phyloP scores from a whole-genome alignment of 495 filamentous ascomycete genomes.

The Xylona heveae region DNA sequence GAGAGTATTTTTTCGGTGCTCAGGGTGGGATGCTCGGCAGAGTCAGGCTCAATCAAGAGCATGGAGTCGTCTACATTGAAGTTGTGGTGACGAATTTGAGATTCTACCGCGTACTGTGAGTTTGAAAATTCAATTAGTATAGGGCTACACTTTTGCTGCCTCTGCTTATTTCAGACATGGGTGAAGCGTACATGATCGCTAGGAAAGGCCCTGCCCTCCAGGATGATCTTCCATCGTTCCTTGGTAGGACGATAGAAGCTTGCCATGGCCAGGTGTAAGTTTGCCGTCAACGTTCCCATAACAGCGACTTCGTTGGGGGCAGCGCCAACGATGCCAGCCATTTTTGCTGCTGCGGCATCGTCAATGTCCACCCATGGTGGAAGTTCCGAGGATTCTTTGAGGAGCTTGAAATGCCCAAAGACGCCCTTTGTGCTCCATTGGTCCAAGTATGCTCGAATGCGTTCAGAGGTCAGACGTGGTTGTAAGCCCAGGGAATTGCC shows the following conservation, averaged over 20 bases:
- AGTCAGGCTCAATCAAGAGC: conserved; percentile 48
- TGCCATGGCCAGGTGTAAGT: conserved; percentile 77
- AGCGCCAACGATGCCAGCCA: conserved; percentile 77
- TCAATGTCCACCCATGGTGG: conserved; percentile 70
- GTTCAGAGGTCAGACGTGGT: conserved; percentile 44
- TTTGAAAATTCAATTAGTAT: too few species aligned
- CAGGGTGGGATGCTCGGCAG: conserved; percentile 27
- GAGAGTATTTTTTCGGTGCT: conserved; percentile 53
- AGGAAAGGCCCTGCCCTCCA: conserved; percentile 88
- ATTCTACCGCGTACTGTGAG: conserved; percentile 63
- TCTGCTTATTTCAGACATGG: too few species aligned
- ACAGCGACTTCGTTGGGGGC: conserved; percentile 59
- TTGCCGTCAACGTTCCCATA: conserved; percentile 85
- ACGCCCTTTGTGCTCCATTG: conserved; percentile 92
- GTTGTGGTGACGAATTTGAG: conserved; percentile 63
- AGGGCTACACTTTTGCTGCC: too few species aligned
- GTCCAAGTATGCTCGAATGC: conserved; percentile 55
- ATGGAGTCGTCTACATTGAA: conserved; percentile 47
- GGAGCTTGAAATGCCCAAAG: conserved; percentile 73
- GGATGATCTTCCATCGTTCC: conserved; percentile 67
- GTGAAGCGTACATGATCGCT: conserved; percentile 78
- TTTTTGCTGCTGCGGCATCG: conserved; percentile 42
- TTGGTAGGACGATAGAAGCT: conserved; percentile 71
- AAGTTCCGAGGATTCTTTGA: conserved; percentile 50
- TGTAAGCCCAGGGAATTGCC: conserved; percentile 94